Evolutionary conservation across 2,329 filamentous ascomycete species (phyloP).

Genomic region (Paraphaeosphaeria sporulosa): DNA sequence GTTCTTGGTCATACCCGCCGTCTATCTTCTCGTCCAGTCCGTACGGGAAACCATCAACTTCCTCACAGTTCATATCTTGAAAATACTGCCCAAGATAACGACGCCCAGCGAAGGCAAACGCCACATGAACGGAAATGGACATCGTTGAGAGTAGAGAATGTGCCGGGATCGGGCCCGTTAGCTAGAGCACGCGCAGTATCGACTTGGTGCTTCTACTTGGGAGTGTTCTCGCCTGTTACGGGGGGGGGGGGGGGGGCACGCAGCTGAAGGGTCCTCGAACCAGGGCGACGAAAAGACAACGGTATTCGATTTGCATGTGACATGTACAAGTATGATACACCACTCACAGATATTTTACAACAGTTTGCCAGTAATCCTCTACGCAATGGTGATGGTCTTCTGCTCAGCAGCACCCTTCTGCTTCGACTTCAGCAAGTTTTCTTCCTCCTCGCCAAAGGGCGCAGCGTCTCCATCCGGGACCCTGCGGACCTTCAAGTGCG

Average conservation of each 20-base stretch:
- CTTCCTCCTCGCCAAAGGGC: conserved; percentile 30
- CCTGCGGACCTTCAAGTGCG: conserved; percentile 32
- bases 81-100: not conserved
- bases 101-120: not conserved
- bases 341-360: conserved; percentile 14
- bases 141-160: not conserved
- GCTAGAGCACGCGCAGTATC: not conserved
- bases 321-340: conserved; percentile 15
- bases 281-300: not conserved
- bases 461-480: conserved; percentile 31
- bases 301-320: not conserved
- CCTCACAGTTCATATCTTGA: not conserved
- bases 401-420: not conserved
- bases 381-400: not conserved
- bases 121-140: not conserved
- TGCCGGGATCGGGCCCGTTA: not conserved
- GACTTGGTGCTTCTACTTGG: not conserved
- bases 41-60: not conserved
- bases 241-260: too few species aligned
- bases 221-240: not conserved
- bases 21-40: not conserved
- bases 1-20: too few species aligned
- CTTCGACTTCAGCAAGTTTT: conserved; percentile 5
- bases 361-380: not conserved
- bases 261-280: not conserved